Evolutionary conservation across 192 early-diverging fungal species (phyloP).

Genomic region (Entrophospora sp.): DNA sequence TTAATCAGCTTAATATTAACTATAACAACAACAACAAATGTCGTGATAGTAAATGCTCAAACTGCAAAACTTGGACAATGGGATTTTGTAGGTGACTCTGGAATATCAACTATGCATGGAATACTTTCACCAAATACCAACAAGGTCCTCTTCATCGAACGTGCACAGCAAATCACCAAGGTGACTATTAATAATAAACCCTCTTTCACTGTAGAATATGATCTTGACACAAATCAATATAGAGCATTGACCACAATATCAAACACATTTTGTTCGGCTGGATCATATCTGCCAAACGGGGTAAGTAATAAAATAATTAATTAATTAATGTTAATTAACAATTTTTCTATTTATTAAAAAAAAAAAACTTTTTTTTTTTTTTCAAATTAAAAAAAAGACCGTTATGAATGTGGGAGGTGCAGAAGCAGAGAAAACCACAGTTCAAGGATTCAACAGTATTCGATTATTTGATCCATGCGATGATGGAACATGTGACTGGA

Average conservation of each 20-base stretch:
- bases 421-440: constrained; percentile 14
- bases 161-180: constrained; percentile 8
- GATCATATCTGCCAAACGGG: constrained; percentile 43
- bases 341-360: too few species aligned
- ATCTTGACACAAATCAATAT: constrained; percentile 31
- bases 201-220: constrained; percentile 39
- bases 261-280: constrained; percentile 49
- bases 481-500: constrained; percentile 35
- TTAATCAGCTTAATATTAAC: too few species aligned
- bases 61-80: constrained; percentile 20
- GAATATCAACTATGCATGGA: constrained; percentile 29
- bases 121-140: constrained; percentile 25
- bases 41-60: too few species aligned
- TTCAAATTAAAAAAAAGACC: constrained; percentile 5
- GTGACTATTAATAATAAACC: constrained; percentile 18
- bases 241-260: constrained; percentile 33
- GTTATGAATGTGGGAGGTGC: constrained; percentile 43
- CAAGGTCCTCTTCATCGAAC: constrained; percentile 25
- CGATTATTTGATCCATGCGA: constrained; percentile 28
- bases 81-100: constrained; percentile 31
- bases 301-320: not conserved
- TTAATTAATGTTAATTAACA: too few species aligned
- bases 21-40: too few species aligned
- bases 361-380: too few species aligned
- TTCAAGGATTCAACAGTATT: not conserved